Percentiles rank a stretch among this genome's conserved stretches.
phyloP scores from a whole-genome alignment of 257 asterid genomes.

The Solanum rostratum region DNA sequence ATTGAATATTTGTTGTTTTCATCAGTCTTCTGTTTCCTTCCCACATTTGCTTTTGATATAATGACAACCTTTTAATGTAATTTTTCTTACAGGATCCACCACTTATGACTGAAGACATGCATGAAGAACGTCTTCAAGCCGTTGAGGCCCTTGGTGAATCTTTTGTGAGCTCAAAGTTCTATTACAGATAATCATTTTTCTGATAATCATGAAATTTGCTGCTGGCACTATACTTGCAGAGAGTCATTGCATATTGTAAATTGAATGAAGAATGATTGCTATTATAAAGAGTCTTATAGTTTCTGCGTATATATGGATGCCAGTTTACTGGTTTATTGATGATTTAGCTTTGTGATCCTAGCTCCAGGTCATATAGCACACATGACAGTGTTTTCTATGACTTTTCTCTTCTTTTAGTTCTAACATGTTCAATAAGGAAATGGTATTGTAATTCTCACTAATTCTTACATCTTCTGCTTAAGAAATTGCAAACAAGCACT shows the following conservation, averaged over 20 bases:
- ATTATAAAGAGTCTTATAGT: not conserved
- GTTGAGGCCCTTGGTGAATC: constrained; percentile 71
- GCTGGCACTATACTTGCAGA: not conserved
- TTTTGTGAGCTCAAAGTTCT: constrained; percentile 40
- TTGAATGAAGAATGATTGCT: not conserved
- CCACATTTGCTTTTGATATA: not conserved
- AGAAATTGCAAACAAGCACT: not conserved
- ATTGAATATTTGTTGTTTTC: not conserved
- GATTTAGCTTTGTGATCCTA: not conserved
- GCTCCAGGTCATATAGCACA: not conserved
- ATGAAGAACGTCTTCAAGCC: constrained; percentile 81
- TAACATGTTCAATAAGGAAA: not conserved
- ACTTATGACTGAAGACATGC: constrained; percentile 96
- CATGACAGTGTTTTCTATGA: not conserved
- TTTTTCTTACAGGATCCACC: constrained; percentile 61
- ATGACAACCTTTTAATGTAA: not conserved
- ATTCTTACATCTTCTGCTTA: not conserved
- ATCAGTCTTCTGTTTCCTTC: not conserved
- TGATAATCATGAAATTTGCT: not conserved
- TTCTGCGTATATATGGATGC: not conserved
- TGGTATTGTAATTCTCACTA: not conserved
- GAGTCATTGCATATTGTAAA: not conserved
- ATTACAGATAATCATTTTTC: not conserved
- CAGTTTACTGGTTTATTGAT: not conserved
- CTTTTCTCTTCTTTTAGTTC: not conserved